Evolutionary conservation across 345 rosid genomes (phyloP), one percentile per base, ranked within the genome.

Genomic region (Populus nigra): DNA sequence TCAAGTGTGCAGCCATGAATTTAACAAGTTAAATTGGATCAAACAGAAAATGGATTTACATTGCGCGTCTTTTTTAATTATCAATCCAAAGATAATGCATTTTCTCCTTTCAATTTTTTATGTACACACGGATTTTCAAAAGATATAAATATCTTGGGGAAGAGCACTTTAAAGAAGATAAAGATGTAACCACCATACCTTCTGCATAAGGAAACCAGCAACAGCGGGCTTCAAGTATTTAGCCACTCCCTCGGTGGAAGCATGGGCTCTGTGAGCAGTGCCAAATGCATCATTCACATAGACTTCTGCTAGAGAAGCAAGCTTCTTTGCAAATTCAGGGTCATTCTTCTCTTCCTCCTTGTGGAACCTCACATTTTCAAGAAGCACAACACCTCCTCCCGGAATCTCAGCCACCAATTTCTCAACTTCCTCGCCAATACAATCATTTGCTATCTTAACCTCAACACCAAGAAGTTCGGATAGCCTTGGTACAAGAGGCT

Each of bases 241-340:
- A 12, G 98, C 90, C 68, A 91, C 98, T 49, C 98, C 98, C 78
- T 94, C 98, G 8, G 98, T 94, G 33, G 98, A 94, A 65, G 98
- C 97, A 88, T 94, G 98, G 72, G 98, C 98, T 83, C 98, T 85
- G 69, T 94, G 98, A 31, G 98, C 98, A 77, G 98, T 91, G 41
- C 98, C 98, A 27, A 94, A 94, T 8, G 84, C 84, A 69, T 82
- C 84, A 74, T 82, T 82, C 5, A 82, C 84, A 35, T 77, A 82
- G 7, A 82, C 49, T 74, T 82, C 84, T 35, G 84, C 84, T 20
- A 82, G 71, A 38, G 78, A 33, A 53, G 84, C 84, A 29, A 27
- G 98, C 97, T 94, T 94, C 90, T 94, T 90, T 7, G 97, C 91
- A 73, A 94, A 94, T 79, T 92, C 98, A 12, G 97, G 92, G 20